Evolutionary conservation across 306 rosid species (phyloP).

Genomic region (Arachis stenosperma): DNA sequence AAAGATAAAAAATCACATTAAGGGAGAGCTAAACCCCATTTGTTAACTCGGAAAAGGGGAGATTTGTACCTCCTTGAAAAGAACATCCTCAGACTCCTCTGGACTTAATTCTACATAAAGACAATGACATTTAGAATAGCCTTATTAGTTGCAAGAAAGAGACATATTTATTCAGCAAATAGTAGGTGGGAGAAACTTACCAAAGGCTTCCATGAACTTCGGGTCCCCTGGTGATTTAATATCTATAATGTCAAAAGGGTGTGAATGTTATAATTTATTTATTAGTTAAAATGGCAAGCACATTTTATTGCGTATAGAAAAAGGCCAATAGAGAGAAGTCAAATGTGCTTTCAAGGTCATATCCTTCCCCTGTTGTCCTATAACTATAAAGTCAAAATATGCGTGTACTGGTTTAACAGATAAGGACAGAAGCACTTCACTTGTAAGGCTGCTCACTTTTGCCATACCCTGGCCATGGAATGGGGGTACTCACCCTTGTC

Average conservation of each 20-base stretch:
- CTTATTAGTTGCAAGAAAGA: conserved; percentile 36
- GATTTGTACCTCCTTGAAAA: conserved; percentile 83
- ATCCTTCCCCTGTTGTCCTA: not conserved
- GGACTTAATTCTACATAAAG: conserved; percentile 80
- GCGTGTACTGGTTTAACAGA: not conserved
- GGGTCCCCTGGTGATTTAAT: conserved; percentile 88
- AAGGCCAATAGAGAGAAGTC: conserved; percentile 2
- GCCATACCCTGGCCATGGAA: not conserved
- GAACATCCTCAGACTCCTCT: conserved; percentile 98
- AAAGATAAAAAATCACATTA: conserved; percentile 18
- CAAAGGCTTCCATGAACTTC: conserved; percentile 93
- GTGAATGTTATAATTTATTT: conserved; percentile 33
- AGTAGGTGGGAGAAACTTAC: conserved; percentile 53
- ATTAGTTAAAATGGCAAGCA: conserved; percentile 5
- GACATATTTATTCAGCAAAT: conserved; percentile 19
- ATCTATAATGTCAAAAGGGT: conserved; percentile 54
- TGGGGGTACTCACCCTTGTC: not conserved
- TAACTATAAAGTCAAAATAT: not conserved
- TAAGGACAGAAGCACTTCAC: not conserved
- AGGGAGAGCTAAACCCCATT: too few species aligned
- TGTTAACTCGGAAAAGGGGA: not conserved
- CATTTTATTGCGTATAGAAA: conserved; percentile 16
- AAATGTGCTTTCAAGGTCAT: conserved; percentile 19
- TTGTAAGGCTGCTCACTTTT: not conserved
- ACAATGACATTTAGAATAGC: conserved; percentile 37